phyloP scores from a whole-genome alignment of 2,329 filamentous ascomycete genomes.

The Talaromyces sp. region DNA sequence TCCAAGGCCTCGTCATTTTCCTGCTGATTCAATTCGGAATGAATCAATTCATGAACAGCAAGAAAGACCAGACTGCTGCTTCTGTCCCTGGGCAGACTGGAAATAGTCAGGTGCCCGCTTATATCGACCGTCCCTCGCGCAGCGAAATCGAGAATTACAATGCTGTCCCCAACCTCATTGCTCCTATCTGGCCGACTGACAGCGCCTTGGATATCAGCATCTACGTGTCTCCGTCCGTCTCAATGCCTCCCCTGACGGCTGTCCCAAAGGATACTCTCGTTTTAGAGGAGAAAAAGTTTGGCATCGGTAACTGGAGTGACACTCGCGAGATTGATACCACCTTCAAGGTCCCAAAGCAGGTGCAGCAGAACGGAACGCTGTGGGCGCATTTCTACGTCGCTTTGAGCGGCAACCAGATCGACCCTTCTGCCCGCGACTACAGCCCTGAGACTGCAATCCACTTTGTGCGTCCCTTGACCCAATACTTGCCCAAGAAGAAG shows the following conservation, averaged over 20 bases:
- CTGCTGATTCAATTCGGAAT: conserved; percentile 53
- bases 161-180: conserved; percentile 63
- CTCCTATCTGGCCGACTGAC: conserved; percentile 81
- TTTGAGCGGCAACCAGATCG: conserved; percentile 66
- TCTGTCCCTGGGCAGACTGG: conserved; percentile 13
- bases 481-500: conserved; percentile 90
- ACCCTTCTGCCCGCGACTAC: conserved; percentile 67
- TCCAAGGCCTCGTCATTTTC: conserved; percentile 56
- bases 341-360: conserved; percentile 69
- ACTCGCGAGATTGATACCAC: conserved; percentile 69
- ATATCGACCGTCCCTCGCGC: conserved; percentile 56
- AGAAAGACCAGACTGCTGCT: conserved; percentile 24
- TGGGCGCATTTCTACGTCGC: conserved; percentile 93
- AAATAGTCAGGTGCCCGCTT: conserved; percentile 51
- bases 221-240: conserved; percentile 72
- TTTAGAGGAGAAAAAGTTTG: conserved; percentile 73
- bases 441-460: conserved; percentile 72
- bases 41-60: conserved; percentile 49
- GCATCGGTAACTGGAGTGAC: conserved; percentile 72
- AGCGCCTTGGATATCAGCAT: conserved; percentile 75
- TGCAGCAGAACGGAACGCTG: conserved; percentile 87
- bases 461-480: conserved; percentile 78
- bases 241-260: conserved; percentile 57
- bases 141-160: conserved; percentile 28
- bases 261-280: conserved; percentile 65